These are phyloP conservation scores for Fraxinus floribunda DNA, from an alignment of 305 asterid species.

Conservation along the genomic window DNA sequence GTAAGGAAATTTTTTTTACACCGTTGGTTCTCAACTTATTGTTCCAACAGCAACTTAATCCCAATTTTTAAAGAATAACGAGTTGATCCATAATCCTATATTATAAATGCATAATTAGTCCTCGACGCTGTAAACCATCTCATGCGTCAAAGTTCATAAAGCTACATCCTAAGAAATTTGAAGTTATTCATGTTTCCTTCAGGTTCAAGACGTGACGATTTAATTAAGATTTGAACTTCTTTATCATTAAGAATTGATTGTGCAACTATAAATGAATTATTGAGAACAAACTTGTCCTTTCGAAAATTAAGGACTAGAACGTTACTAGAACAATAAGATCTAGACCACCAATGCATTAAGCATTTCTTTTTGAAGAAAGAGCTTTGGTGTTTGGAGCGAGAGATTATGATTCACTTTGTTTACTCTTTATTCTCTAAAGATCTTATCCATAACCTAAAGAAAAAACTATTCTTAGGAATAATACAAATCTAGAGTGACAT, in stretches of 20 bases:
- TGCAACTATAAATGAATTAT: neutral
- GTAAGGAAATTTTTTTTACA: neutral
- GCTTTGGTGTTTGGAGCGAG: neutral
- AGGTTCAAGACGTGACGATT: neutral
- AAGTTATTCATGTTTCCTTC: constrained; percentile 8
- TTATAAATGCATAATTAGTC: neutral
- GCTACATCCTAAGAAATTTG: neutral
- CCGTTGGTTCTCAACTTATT: neutral
- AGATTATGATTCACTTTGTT: neutral
- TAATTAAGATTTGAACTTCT: neutral
- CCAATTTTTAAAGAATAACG: neutral
- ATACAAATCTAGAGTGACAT: neutral
- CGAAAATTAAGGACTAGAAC: neutral
- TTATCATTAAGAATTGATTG: neutral
- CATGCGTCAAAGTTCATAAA: neutral
- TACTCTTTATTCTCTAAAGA: neutral
- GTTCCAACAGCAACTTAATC: neutral
- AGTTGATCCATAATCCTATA: neutral
- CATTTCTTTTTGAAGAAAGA: neutral
- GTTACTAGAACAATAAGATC: neutral
- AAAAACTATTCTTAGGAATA: neutral
- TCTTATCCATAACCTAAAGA: neutral
- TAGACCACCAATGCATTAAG: neutral
- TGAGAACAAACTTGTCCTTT: neutral
- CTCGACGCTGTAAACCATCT: neutral